Evolutionary conservation across 306 rosid genomes (phyloP), one percentile per base, ranked within the genome.

Genomic region (Morella rubra): DNA sequence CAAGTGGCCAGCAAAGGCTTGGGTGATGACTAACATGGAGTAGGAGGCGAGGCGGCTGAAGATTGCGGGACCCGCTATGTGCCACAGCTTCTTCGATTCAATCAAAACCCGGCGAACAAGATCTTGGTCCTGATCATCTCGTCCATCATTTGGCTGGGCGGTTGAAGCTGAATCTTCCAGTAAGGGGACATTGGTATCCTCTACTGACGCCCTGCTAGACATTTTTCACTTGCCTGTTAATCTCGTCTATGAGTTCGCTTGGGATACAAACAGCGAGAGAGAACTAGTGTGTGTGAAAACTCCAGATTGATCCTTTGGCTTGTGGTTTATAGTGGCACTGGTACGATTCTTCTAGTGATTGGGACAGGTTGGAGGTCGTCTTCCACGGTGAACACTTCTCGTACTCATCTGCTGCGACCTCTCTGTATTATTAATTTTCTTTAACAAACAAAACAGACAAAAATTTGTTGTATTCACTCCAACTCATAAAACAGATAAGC

Each of bases 21-120:
- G 96, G 6, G 96, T 89, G 78, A 90, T 90, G 71, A 92, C 92
- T 4, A 90, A 13, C 84, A 83, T 90, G 32, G 82, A 75, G 75
- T 88, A 84, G 50, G 93, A 69, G 44, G 87, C 74, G 5, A 87
- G 22, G 3, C 93, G 88, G 76, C 92, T 86, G 71, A 90, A 86
- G 64, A 92, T 87, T 19, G 93, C 76, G 2, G 97, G 97, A 8
- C 96, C 96, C 1, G 85, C 89, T 69, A 92, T 87, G 83, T 90
- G 88, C 97, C 97, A 92, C 0, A 92, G 87, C 77, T 87, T 90
- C 86, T 75, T 88, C 9, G 93, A 92, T 77, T 92, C 96, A 37
- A 56, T 71, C 93, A 82, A 83, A 56, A 82, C 71, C 72, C 80
- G 83, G 71, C 20, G 37, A 1, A 52, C 8, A 1, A 88, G 82